Evolutionary conservation across 192 early-diverging fungal genomes (phyloP), one percentile per base, ranked within the genome.

Genomic region (Backusella luteola): DNA sequence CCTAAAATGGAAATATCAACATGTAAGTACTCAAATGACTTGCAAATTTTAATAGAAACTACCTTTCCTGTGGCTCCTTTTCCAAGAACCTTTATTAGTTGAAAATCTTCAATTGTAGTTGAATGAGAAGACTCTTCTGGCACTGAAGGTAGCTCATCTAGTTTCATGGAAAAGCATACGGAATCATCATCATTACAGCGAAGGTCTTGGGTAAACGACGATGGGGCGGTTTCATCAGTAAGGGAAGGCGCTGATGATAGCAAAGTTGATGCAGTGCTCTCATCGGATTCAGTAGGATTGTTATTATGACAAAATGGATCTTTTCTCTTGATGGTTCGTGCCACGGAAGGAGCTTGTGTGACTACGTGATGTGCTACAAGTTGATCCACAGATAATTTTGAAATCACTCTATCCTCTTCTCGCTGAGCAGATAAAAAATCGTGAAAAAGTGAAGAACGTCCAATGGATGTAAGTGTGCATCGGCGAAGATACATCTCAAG

Each of bases 51-150:
- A 34, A 66, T 41, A 23, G 39, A 6, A 73, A 32, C 69, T 81
- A 89, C 87, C 81, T 90, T 90, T 41, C 89, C 89, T 84, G 87
- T 90, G 36, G 86, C 87, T 2, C 89, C 89, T 75, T 83, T 89
- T 15, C 89, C 89, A 17, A 90, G 83, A 38, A 90, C 89, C 44
- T 84, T 86, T 46, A 90, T 79, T 17, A 89, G 63, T 23, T 87
- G 75, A 38, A 86, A 89, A 66, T 89, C 81, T 3, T 87, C 21
- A 29, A 77, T 6, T 23, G 44, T 38, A 34, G 36, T 17, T 71
- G 44, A n/a, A 9, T 63, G 21, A 12, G 4, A 29, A 1, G 56
- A 29, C 29, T 63, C 56, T 12, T 63, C 56, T 14, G 56, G 56
- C 9, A 63, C 56, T 63, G 56, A 12, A 29, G 56, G 56, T 29